phyloP scores from a whole-genome alignment of 2,329 filamentous ascomycete genomes.

The Fusarium nodosum region DNA sequence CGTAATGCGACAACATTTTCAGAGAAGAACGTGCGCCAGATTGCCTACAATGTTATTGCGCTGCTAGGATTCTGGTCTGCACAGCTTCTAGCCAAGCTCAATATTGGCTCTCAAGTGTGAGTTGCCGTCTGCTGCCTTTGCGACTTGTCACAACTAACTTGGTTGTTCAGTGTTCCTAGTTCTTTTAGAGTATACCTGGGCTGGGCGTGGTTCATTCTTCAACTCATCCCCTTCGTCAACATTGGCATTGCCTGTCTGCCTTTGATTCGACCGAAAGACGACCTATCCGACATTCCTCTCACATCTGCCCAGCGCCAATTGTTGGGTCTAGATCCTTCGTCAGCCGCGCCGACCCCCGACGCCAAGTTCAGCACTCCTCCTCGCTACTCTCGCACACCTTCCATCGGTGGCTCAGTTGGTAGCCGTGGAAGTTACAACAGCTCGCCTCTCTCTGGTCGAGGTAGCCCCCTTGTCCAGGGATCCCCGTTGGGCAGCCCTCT shows the following conservation, averaged over 20 bases:
- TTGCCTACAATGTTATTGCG: conserved; percentile 75
- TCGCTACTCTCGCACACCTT: conserved; percentile 83
- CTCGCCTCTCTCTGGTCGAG: conserved; percentile 70
- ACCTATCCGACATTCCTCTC: conserved; percentile 88
- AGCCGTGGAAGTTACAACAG: conserved; percentile 69
- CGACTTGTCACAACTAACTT: conserved; percentile 34
- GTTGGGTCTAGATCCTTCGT: conserved; percentile 81
- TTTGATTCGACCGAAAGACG: conserved; percentile 78
- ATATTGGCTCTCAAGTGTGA: conserved; percentile 58
- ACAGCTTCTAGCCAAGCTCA: conserved; percentile 54
- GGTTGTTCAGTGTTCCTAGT: conserved; percentile 50
- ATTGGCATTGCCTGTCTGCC: conserved; percentile 79
- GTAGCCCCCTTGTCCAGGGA: conserved; percentile 60
- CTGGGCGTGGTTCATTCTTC: conserved; percentile 63
- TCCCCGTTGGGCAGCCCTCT: conserved; percentile 64
- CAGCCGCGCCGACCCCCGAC: conserved; percentile 74
- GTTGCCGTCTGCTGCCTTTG: conserved; percentile 31
- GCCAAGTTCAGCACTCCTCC: conserved; percentile 84
- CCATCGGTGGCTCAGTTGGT: conserved; percentile 71
- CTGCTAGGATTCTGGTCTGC: conserved; percentile 57
- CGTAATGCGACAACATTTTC: conserved; percentile 84
- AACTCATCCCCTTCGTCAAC: conserved; percentile 76
- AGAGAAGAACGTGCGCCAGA: conserved; percentile 78
- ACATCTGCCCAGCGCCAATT: conserved; percentile 82
- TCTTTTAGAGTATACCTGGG: conserved; percentile 55